phyloP scores from a whole-genome alignment of 129 eudicot species.

The Deinandra increscens region DNA sequence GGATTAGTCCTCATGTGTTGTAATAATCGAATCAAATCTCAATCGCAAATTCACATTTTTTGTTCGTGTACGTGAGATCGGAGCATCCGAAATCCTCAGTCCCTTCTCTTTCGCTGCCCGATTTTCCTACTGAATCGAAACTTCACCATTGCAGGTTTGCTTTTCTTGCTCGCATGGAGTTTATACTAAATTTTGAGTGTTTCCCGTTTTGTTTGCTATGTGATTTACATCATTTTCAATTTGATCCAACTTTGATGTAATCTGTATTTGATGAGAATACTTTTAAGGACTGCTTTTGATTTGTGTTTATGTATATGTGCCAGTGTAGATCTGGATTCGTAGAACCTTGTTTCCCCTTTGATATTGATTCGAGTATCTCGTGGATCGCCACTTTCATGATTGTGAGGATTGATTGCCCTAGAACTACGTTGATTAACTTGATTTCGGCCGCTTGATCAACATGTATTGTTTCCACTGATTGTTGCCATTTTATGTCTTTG shows the following conservation, averaged over 20 bases:
- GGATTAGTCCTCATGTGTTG: neutral
- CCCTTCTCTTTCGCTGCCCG: constrained; percentile 1
- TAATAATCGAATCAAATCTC: neutral
- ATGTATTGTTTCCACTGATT: neutral
- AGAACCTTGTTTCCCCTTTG: neutral
- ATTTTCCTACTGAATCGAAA: neutral
- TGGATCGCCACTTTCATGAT: constrained; percentile 4
- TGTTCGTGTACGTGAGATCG: neutral
- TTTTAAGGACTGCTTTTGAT: neutral
- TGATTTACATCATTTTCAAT: neutral
- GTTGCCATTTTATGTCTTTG: neutral
- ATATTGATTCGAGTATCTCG: constrained; percentile 8
- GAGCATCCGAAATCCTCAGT: constrained; percentile 17
- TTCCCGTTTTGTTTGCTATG: neutral
- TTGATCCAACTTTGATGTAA: neutral
- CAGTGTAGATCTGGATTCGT: constrained; percentile 15
- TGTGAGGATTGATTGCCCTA: neutral
- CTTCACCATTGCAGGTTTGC: constrained; percentile 21
- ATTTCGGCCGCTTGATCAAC: neutral
- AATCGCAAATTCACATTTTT: neutral
- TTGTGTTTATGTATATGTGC: constrained; percentile 3
- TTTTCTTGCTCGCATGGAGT: neutral
- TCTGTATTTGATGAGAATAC: neutral
- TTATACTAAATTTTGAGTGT: neutral
- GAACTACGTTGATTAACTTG: neutral